Evolutionary conservation across 2,329 filamentous ascomycete species (phyloP), one percentile per base, ranked within the genome.

Genomic region (Calonectria ilicicola): DNA sequence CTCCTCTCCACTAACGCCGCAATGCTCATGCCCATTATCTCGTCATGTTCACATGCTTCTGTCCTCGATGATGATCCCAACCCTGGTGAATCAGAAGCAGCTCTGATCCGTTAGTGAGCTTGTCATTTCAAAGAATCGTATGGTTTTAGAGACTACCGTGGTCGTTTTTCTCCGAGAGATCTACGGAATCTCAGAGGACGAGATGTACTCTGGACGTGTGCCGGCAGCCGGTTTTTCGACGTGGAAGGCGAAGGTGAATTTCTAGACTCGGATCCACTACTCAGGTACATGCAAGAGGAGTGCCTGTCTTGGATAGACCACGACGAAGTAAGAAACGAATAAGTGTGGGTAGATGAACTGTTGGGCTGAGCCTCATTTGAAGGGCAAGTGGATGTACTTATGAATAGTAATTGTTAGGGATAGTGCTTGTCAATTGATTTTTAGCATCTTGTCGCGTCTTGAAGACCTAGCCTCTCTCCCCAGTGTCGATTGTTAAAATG

Each of bases 101-200:
- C 27, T 23, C 62, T 47, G 62, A 27, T 26, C 65, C 53, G 51
- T 40, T 27, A 29, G 17, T 12, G 65, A 47, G 62, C 38, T 62
- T 19, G 65, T 12, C 35, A 67, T 67, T 67, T 60, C 65, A 49
- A 60, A 67, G n/a, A 67, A 67, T 67, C 65, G 65, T 62, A 56
- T 49, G 51, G 42, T 67, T 67, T 60, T 17, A n/a, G 14, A n/a
- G 19, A 29, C 23, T 23, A 19, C 49, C 38, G 38, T 44, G 35
- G 21, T 38, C 58, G 58, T 38, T 46, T 29, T 38, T 12, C 27
- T 14, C 17, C 21, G 56, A 63, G 38, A 60, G 65, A 67, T 46
- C 49, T 47, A 40, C 32, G 44, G 32, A 21, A 15, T 17, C 21
- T 21, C 17, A 19, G 42, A 21, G 21, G 15, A 60, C 26, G 23